Percentiles rank a stretch among this genome's conserved stretches.
Evolutionary conservation across 495 filamentous ascomycete genomes (phyloP).

Genomic region (Aspergillus panamensis): DNA sequence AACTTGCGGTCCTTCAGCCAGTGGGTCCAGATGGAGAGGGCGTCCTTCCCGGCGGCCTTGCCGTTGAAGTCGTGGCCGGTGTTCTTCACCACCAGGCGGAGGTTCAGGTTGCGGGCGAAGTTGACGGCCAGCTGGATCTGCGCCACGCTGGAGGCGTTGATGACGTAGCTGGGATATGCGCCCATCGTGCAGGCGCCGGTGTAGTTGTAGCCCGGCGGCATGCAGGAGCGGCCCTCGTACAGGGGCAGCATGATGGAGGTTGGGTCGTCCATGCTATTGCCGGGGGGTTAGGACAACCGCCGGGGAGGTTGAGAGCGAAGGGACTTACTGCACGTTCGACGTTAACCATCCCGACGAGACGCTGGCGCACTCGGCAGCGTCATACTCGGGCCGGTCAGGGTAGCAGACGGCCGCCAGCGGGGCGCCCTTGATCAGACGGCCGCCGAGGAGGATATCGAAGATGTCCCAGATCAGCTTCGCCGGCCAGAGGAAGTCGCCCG

Average conservation of each 20-base stretch:
- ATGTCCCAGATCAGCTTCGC: conserved; percentile 35
- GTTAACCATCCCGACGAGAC: conserved; percentile 25
- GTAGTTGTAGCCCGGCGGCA: conserved; percentile 30
- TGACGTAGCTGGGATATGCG: conserved; percentile 55
- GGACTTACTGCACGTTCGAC: conserved; percentile 31
- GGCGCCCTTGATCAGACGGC: conserved; percentile 49
- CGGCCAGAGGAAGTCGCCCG: conserved; percentile 49
- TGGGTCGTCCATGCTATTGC: conserved; percentile 33
- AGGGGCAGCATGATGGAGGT: conserved; percentile 46
- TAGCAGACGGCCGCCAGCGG: conserved; percentile 56
- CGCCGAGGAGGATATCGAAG: conserved; percentile 47
- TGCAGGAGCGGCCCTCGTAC: conserved; percentile 38
- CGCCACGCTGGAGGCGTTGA: conserved; percentile 52
- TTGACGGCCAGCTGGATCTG: conserved; percentile 60
- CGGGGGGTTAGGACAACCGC: no score
- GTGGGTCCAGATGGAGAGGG: conserved; percentile 61
- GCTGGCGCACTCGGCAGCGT: conserved; percentile 39
- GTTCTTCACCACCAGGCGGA: conserved; percentile 64
- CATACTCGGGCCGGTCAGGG: conserved; percentile 42
- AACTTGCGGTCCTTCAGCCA: conserved; percentile 47
- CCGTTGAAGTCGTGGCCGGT: conserved; percentile 67
- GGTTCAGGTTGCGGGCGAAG: conserved; percentile 57
- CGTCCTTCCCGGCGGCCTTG: conserved; percentile 55
- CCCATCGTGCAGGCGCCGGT: conserved; percentile 50
- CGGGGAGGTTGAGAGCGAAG: not conserved